phyloP scores from a whole-genome alignment of 352 stramenopile genomes.

The Plasmopara viticola region DNA sequence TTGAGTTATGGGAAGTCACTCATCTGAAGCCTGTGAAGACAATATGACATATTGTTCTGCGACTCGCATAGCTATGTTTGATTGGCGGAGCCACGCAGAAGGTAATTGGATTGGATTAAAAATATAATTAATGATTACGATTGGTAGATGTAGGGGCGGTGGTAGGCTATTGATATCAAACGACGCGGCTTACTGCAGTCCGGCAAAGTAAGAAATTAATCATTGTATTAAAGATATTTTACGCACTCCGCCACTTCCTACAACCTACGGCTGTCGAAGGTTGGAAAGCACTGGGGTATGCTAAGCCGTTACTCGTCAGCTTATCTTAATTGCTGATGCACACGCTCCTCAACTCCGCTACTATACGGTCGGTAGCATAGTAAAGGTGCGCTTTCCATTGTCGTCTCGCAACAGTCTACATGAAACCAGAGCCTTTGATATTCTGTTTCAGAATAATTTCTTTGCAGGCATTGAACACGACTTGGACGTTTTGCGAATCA shows the following conservation, averaged over 20 bases:
- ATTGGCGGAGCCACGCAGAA: slow-evolving; percentile 14
- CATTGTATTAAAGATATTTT: slow-evolving; percentile 32
- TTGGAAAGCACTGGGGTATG: slow-evolving; percentile 7
- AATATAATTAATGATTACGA: neutral
- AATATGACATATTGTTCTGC: too few species aligned
- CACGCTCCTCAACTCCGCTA: slow-evolving; percentile 9
- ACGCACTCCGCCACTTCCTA: slow-evolving; percentile 21
- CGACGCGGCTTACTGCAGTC: neutral
- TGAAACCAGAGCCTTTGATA: slow-evolving; percentile 89
- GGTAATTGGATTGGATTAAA: slow-evolving; percentile 12
- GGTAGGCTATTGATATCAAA: too few species aligned
- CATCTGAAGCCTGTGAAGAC: too few species aligned
- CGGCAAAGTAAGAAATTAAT: slow-evolving; percentile 11
- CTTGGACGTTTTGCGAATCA: slow-evolving; percentile 94
- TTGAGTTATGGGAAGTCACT: slow-evolving; percentile 9
- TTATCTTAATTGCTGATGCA: slow-evolving; percentile 13
- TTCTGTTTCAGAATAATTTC: slow-evolving; percentile 93
- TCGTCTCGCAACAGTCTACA: slow-evolving; percentile 35
- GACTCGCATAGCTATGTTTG: slow-evolving; percentile 4
- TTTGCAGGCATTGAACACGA: slow-evolving; percentile 96
- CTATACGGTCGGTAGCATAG: slow-evolving; percentile 8
- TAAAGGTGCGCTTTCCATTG: slow-evolving; percentile 20
- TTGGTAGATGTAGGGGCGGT: slow-evolving; percentile 1
- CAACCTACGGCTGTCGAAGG: slow-evolving; percentile 10
- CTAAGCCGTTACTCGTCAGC: slow-evolving; percentile 18